A percentile compares a stretch with the other conserved stretches of the same genome.
phyloP scores from a whole-genome alignment of 1,284 basidiomycete genomes.

The Hymenochaete sp. region DNA sequence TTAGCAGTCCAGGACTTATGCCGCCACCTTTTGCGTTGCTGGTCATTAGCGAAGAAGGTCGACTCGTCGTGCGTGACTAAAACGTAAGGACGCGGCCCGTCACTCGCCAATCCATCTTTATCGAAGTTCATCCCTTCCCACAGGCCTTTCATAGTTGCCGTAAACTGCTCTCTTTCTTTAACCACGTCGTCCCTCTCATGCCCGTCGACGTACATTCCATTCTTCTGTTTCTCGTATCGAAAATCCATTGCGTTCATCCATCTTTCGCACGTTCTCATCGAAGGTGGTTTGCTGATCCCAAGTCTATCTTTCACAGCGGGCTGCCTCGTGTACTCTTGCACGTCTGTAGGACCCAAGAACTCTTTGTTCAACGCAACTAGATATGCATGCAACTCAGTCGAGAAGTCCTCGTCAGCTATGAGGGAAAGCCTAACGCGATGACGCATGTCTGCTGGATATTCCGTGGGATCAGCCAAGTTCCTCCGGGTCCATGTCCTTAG shows the following conservation, averaged over 20 bases:
- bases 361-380: slow-evolving; percentile 23
- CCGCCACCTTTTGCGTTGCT: slow-evolving; percentile 25
- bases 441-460: neutral
- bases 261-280: slow-evolving; percentile 19
- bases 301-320: slow-evolving; percentile 19
- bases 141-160: slow-evolving; percentile 18
- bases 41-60: slow-evolving; percentile 34
- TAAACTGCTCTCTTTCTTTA: slow-evolving; percentile 20
- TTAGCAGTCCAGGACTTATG: slow-evolving; percentile 25
- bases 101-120: too few species aligned
- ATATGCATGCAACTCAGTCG: slow-evolving; percentile 23
- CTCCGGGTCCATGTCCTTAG: neutral
- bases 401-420: slow-evolving; percentile 24
- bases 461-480: neutral
- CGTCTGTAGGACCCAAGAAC: slow-evolving; percentile 23
- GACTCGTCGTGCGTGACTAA: slow-evolving; percentile 26
- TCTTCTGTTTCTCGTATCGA: slow-evolving; percentile 15
- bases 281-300: slow-evolving; percentile 21
- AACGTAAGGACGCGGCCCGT: slow-evolving; percentile 1
- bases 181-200: slow-evolving; percentile 25
- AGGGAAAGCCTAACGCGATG: slow-evolving; percentile 10
- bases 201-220: slow-evolving; percentile 25
- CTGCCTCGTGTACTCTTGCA: slow-evolving; percentile 23
- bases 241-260: slow-evolving; percentile 26
- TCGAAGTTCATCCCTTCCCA: neutral